Percentiles rank a stretch among this genome's conserved stretches.
Conservation (phyloP, 179 eudicot genomes). For the Beta lomatogona region DNA sequence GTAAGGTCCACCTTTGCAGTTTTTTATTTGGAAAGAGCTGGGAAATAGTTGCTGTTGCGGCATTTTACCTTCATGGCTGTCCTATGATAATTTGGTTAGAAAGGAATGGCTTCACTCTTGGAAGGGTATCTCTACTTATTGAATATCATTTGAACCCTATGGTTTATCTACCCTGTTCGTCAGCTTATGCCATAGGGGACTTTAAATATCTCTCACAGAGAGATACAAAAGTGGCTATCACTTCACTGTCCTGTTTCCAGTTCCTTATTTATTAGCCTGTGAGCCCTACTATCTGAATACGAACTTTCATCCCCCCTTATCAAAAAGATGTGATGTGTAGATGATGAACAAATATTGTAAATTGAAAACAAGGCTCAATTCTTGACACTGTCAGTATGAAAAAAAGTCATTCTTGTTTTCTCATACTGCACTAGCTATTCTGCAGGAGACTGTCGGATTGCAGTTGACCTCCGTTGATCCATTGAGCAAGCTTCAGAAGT, state of each 20-base stretch:
- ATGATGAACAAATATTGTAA: not conserved
- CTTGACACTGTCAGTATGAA: not conserved
- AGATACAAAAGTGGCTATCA: not conserved
- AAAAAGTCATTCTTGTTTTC: slow-evolving; percentile 3
- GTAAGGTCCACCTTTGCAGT: too few relatives aligned
- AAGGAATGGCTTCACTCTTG: not conserved
- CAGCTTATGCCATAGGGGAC: not conserved
- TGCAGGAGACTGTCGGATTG: slow-evolving; percentile 50
- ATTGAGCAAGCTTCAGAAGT: slow-evolving; percentile 50
- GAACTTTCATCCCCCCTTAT: not conserved
- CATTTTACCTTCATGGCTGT: not conserved
- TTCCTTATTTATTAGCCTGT: not conserved
- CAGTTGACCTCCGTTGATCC: slow-evolving; percentile 31
- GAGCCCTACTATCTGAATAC: not conserved
- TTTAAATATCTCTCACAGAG: not conserved
- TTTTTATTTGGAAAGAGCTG: not conserved
- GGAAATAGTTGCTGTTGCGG: not conserved
- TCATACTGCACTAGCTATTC: slow-evolving; percentile 17
- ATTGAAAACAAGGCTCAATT: not conserved
- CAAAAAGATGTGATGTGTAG: not conserved
- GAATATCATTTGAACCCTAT: not conserved
- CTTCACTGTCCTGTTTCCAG: not conserved
- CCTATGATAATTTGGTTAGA: not conserved
- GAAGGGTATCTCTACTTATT: not conserved
- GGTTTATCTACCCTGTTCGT: not conserved